A percentile compares a stretch with the other conserved stretches of the same genome.
phyloP scores from a whole-genome alignment of 345 rosid genomes.

The Corchorus capsularis region DNA sequence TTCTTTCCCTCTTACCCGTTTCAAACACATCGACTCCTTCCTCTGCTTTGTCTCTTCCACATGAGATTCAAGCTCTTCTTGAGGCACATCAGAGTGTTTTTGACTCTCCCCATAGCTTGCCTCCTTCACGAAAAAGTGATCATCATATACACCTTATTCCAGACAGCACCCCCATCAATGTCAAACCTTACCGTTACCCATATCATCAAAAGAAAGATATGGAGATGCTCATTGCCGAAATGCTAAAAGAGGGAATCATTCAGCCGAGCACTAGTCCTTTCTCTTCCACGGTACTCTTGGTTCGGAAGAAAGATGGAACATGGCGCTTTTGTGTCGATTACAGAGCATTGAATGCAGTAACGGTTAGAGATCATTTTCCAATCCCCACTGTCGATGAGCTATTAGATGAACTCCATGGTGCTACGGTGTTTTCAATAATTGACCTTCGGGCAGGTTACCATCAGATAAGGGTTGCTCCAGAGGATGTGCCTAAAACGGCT shows the following conservation, averaged over 20 bases:
- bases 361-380: not conserved
- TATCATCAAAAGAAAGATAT: not conserved
- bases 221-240: not conserved
- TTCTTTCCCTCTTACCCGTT: no score
- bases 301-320: not conserved
- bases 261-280: not conserved
- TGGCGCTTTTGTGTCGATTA: not conserved
- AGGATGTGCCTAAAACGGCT: not conserved
- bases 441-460: not conserved
- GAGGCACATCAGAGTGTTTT: no score
- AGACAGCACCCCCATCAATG: no score
- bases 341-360: not conserved
- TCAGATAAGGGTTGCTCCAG: not conserved
- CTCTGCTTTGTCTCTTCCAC: no score
- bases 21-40: no score
- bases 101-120: no score
- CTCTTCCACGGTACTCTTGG: not conserved
- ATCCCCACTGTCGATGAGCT: not conserved
- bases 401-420: not conserved
- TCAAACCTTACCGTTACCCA: not conserved
- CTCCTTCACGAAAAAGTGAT: no score
- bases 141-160: no score
- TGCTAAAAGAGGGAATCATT: not conserved
- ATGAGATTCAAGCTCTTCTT: no score
- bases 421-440: not conserved